Conservation (phyloP, 441 rosid genomes). For the Brassica hybrid region DNA sequence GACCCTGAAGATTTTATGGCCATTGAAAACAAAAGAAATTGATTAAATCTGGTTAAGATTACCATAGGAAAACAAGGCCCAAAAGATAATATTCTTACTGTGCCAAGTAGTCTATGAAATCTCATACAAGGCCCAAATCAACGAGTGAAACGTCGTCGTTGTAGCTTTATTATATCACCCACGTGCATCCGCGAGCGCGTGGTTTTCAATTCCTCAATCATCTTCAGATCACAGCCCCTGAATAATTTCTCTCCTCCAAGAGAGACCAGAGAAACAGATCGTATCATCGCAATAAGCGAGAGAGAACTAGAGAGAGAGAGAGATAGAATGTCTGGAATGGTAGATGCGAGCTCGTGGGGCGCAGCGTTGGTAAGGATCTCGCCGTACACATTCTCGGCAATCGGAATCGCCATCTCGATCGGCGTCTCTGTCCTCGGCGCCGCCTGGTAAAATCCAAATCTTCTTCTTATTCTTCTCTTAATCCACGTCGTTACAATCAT, state of each 20-base stretch:
- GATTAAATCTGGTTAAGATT: background rate
- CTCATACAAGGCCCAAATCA: background rate
- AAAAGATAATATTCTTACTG: too few species aligned
- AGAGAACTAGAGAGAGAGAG: background rate
- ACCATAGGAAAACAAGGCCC: background rate
- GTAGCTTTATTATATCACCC: background rate
- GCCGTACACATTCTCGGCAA: constrained; percentile 91
- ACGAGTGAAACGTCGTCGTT: background rate
- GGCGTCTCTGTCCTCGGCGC: constrained; percentile 99
- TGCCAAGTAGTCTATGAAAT: background rate
- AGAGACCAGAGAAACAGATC: constrained; percentile 28
- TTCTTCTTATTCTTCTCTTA: background rate
- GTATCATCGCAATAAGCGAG: constrained; percentile 7
- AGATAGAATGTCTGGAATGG: constrained; percentile 46
- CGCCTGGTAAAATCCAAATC: constrained; percentile 67
- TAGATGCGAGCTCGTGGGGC: constrained; percentile 77
- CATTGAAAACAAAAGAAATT: too few species aligned
- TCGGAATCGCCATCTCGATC: constrained; percentile 94
- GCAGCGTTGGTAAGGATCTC: constrained; percentile 79
- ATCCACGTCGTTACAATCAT: too few species aligned
- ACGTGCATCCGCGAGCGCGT: background rate
- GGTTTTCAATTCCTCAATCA: background rate
- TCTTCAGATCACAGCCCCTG: background rate
- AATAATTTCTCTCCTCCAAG: too few species aligned
- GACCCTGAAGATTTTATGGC: too few species aligned